Conservation (phyloP, 805 yeast species). For the Monosporozyma aerobia region DNA sequence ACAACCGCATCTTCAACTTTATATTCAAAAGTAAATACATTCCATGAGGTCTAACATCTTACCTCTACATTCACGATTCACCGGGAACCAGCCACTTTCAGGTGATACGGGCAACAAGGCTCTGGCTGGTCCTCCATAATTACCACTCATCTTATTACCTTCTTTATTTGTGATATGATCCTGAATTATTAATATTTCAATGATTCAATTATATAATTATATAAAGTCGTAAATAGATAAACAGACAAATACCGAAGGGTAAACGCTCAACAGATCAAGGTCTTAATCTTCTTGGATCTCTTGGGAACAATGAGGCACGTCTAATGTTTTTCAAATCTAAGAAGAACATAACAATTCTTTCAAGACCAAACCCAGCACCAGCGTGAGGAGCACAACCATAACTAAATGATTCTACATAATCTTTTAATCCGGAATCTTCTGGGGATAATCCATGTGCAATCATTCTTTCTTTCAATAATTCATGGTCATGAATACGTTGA, state of each 20-base stretch:
- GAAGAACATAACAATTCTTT: conserved; percentile 97
- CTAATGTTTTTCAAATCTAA: conserved; percentile 94
- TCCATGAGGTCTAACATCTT: no score
- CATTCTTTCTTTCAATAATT: conserved; percentile 73
- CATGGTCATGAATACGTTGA: conserved; percentile 96
- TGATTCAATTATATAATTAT: neutral
- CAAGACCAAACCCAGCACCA: conserved; percentile 99
- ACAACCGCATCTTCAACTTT: neutral
- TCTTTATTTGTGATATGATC: no score
- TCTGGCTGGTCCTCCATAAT: no score
- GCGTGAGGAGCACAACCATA: conserved; percentile 99
- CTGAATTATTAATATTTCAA: neutral
- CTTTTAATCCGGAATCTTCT: conserved; percentile 69
- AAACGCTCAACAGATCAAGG: conserved; percentile 60
- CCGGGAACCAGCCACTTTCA: no score
- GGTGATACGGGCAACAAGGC: no score
- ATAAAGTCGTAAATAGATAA: neutral
- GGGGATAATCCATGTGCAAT: conserved; percentile 75
- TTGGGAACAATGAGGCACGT: conserved; percentile 97
- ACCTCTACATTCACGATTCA: no score
- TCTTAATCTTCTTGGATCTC: conserved; percentile 91
- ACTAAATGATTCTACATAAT: conserved; percentile 84
- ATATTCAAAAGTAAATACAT: neutral
- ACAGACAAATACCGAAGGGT: neutral
- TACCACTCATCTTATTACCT: no score